Evolutionary conservation across 1,284 basidiomycete genomes (phyloP).

Genomic region (Cutaneotrichosporon mucoides): DNA sequence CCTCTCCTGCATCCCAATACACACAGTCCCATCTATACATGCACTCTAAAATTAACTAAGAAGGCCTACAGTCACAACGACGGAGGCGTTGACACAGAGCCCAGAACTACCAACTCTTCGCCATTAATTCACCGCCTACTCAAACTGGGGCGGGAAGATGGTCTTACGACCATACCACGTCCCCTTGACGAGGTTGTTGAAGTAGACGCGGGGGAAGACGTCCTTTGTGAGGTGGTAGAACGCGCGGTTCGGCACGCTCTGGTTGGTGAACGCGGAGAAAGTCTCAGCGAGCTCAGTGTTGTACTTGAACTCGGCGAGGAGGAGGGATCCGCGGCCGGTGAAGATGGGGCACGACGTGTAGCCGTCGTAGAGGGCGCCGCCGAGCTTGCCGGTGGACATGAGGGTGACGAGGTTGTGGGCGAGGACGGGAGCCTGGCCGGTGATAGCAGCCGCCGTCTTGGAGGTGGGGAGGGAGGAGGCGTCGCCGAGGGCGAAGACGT

Average conservation of each 20-base stretch:
- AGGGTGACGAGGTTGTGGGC: slow-evolving; percentile 79
- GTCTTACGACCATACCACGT: slow-evolving; percentile 48
- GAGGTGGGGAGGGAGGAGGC: slow-evolving; percentile 86
- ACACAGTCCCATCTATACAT: not conserved
- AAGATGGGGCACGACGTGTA: slow-evolving; percentile 58
- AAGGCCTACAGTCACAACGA: no score
- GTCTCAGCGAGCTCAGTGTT: slow-evolving; percentile 80
- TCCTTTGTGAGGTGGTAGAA: slow-evolving; percentile 92
- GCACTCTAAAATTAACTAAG: not conserved
- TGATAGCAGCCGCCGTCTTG: slow-evolving; percentile 94
- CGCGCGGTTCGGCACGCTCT: slow-evolving; percentile 58
- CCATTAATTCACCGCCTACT: not conserved
- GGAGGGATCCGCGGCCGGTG: slow-evolving; percentile 57
- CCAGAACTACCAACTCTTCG: no score
- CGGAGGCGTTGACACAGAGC: no score
- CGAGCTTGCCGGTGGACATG: slow-evolving; percentile 66
- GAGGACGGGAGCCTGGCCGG: slow-evolving; percentile 85
- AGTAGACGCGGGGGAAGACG: slow-evolving; percentile 86
- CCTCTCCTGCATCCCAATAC: no score
- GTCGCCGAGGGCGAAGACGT: slow-evolving; percentile 88
- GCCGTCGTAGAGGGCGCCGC: slow-evolving; percentile 68
- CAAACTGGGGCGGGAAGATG: slow-evolving; percentile 43
- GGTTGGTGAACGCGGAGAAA: slow-evolving; percentile 65
- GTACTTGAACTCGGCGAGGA: slow-evolving; percentile 84
- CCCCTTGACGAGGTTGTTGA: slow-evolving; percentile 70